Percentiles rank a stretch among this genome's conserved stretches.
Evolutionary conservation across 192 early-diverging fungal species (phyloP).

Genomic region (Rhizophagus clarus): DNA sequence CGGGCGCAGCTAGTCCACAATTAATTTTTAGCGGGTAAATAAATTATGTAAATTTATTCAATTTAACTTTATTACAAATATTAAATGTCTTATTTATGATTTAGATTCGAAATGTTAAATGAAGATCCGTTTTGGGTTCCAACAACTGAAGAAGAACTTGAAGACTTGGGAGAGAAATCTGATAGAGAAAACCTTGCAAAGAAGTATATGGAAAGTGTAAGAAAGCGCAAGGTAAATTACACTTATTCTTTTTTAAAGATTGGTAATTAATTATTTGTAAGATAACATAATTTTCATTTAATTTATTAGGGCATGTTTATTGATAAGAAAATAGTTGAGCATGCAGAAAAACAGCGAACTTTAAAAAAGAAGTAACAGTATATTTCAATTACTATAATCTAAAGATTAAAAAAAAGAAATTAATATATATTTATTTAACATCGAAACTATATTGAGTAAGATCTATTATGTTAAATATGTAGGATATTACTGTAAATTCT

Average conservation of each 20-base stretch:
- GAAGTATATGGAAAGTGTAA: slow-evolving; percentile 94
- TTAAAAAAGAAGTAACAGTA: slow-evolving; percentile 65
- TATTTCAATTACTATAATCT: no score
- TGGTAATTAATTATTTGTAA: neutral
- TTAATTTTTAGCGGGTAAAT: slow-evolving; percentile 86
- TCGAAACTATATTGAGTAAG: no score
- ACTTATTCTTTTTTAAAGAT: neutral
- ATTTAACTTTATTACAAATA: neutral
- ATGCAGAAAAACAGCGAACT: slow-evolving; percentile 84
- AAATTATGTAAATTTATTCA: neutral
- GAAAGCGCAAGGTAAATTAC: slow-evolving; percentile 84
- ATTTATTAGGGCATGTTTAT: slow-evolving; percentile 75
- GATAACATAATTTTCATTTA: neutral
- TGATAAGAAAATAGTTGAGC: slow-evolving; percentile 88
- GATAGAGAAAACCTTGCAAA: slow-evolving; percentile 95
- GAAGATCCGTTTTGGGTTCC: slow-evolving; percentile 99
- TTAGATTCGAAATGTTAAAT: slow-evolving; percentile 85
- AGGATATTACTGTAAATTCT: no score
- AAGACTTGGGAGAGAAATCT: slow-evolving; percentile 97
- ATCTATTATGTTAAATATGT: no score
- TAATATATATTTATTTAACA: no score
- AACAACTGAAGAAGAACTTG: slow-evolving; percentile 94
- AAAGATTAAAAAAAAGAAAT: no score
- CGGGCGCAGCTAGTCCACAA: slow-evolving; percentile 93
- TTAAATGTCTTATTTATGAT: neutral